These are phyloP conservation scores for Tylopilus balloui DNA, from an alignment of 768 basidiomycete species.

Conservation along the genomic window DNA sequence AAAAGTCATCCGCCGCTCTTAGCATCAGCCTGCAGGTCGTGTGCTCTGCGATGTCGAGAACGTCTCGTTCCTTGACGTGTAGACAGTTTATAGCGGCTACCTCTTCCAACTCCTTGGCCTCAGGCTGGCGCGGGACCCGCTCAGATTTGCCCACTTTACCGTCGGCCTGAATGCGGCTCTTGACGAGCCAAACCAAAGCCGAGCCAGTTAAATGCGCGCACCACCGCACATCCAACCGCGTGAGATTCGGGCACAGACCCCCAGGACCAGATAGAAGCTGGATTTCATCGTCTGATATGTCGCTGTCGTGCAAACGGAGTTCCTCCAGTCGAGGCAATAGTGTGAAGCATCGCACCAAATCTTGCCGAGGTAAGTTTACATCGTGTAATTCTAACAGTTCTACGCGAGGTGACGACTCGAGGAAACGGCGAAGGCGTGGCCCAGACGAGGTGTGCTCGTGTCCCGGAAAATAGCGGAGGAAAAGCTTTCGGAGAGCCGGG, in stretches of 20 bases:
- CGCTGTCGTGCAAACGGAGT: conserved; percentile 54
- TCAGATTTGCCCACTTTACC: not conserved
- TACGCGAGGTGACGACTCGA: conserved; percentile 32
- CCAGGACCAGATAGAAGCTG: conserved; percentile 34
- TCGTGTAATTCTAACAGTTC: conserved; percentile 47
- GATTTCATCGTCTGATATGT: conserved; percentile 47
- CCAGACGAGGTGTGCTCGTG: conserved; percentile 23
- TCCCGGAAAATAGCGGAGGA: conserved; percentile 35
- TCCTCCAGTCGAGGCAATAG: conserved; percentile 40
- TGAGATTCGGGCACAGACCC: conserved; percentile 45
- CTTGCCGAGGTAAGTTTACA: conserved; percentile 38
- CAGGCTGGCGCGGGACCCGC: conserved; percentile 1
- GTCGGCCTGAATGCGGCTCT: conserved; percentile 31
- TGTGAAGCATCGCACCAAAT: conserved; percentile 35
- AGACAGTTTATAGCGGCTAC: conserved; percentile 55
- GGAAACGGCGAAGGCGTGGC: conserved; percentile 28
- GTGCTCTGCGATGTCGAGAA: conserved; percentile 45
- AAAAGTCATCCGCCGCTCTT: conserved; percentile 42
- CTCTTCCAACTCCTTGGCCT: conserved; percentile 35
- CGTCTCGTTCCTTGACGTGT: conserved; percentile 50
- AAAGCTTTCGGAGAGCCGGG: conserved; percentile 36
- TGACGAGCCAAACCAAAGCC: conserved; percentile 48
- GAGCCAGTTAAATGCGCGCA: conserved; percentile 50
- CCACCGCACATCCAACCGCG: conserved; percentile 53
- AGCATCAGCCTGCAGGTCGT: conserved; percentile 47